Evolutionary conservation across 2,329 filamentous ascomycete species (phyloP).

Genomic region (Plectosphaerella cucumerina): DNA sequence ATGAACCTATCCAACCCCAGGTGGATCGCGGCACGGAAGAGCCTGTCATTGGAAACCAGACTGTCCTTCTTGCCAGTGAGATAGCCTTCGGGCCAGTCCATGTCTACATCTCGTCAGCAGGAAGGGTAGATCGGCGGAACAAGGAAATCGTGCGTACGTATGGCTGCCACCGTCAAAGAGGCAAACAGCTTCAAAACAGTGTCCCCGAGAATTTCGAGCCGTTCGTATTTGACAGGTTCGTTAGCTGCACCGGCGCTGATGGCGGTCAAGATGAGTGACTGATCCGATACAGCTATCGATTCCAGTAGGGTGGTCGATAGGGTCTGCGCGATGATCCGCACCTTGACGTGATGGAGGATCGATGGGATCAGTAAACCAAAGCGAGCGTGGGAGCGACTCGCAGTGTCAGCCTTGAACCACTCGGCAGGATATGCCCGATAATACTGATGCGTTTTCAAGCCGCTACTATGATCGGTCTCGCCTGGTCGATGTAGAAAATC

Average conservation of each 20-base stretch:
- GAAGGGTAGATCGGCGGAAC: background rate
- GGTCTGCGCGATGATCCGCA: constrained; percentile 56
- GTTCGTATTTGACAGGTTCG: constrained; percentile 68
- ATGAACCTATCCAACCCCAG: constrained; percentile 70
- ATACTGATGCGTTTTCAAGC: constrained; percentile 39
- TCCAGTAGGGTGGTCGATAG: constrained; percentile 53
- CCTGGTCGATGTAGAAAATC: constrained; percentile 52
- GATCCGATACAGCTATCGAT: constrained; percentile 46
- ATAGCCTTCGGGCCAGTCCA: constrained; percentile 70
- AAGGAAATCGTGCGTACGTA: constrained; percentile 41
- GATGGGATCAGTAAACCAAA: constrained; percentile 66
- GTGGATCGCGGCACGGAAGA: constrained; percentile 60
- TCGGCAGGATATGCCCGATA: constrained; percentile 38
- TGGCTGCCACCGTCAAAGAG: constrained; percentile 57
- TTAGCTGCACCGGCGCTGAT: constrained; percentile 62
- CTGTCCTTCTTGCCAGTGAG: constrained; percentile 64
- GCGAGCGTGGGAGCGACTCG: constrained; percentile 38
- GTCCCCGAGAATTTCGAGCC: constrained; percentile 85
- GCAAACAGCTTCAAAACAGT: constrained; percentile 73
- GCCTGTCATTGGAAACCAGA: constrained; percentile 70
- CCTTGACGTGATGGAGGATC: constrained; percentile 66
- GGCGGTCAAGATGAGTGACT: constrained; percentile 56
- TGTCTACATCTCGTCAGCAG: constrained; percentile 37
- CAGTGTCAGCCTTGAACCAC: constrained; percentile 44
- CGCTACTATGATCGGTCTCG: background rate